Base-by-base conservation (phyloP, 2,329 filamentous ascomycete species). In the Fusarium scirpi region DNA sequence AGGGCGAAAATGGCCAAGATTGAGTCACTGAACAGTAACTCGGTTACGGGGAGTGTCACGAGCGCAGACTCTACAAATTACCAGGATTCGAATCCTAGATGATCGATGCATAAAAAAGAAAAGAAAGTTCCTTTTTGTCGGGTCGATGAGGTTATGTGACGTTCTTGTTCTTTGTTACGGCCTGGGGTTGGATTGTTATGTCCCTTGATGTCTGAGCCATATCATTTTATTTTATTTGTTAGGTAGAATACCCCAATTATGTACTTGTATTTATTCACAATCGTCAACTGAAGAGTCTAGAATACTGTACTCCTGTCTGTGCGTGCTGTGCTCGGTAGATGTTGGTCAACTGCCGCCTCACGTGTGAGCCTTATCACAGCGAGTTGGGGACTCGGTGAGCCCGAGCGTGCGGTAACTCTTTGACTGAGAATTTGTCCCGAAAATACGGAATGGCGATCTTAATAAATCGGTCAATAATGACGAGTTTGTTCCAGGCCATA, bases 1-100 rank as follows among this genome's bases (percentile, higher is more conserved):
- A 56, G 69, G 30, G 58, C 64, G 5, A 62, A 72, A 20, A 67
- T 70, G 48, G 65, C 69, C 12, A 69, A 70, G 66, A 63, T 70
- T 18, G 63, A 66, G 22, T 66, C 63, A 13, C 22, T 66, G 9
- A 66, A 65, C n/a, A 65, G 54, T 11, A 53, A 41, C 2, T 66
- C 63, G 30, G 11, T 66, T 4, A 60, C 63, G 11, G 54, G 62
- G 38, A 66, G 63, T 47, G 46, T 66, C 13, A 66, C 63, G 4
- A 66, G 63, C 25, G 34, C 62, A 5, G 63, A 66, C 15, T 66
- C 63, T 8, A 61, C 45, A 15, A 66, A 57, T 32, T 38, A 66
- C 11, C 53, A 66, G 18, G 62, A 61, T 24, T 66, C 62, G 8
- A 54, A n/a, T 38, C 40, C 52, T 20, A 58, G 24, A 40, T 45